These are phyloP conservation scores for Saitozyma sp. DNA, from an alignment of 768 basidiomycete species.

Conservation along the genomic window DNA sequence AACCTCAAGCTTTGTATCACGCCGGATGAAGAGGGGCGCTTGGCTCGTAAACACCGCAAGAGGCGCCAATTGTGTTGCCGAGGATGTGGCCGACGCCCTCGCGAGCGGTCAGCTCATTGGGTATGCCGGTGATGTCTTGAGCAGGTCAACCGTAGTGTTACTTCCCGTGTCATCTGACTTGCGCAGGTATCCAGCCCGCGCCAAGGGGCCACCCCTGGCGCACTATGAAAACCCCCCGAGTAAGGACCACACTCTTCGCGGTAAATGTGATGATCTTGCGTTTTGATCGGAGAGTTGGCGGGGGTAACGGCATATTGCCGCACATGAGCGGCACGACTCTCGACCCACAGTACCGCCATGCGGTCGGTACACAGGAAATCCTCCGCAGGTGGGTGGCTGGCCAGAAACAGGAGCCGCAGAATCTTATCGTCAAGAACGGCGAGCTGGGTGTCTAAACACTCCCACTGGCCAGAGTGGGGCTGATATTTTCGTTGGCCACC, in stretches of 20 bases:
- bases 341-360: slow-evolving; percentile 86
- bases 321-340: slow-evolving; percentile 68
- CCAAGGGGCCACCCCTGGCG: slow-evolving; percentile 85
- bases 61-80: slow-evolving; percentile 83
- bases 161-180: background rate
- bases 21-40: slow-evolving; percentile 86
- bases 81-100: slow-evolving; percentile 74
- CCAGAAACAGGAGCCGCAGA: slow-evolving; percentile 70
- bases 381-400: slow-evolving; percentile 44
- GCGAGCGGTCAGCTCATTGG: slow-evolving; percentile 75
- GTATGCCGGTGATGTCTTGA: slow-evolving; percentile 45
- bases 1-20: slow-evolving; percentile 88
- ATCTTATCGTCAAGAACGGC: slow-evolving; percentile 76
- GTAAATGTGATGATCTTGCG: too few relatives aligned
- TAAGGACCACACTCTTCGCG: too few relatives aligned
- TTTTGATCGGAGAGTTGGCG: slow-evolving; percentile 34
- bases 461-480: background rate
- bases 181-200: slow-evolving; percentile 75
- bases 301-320: slow-evolving; percentile 81
- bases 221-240: slow-evolving; percentile 70
- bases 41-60: slow-evolving; percentile 93
- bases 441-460: slow-evolving; percentile 15
- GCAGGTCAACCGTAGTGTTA: slow-evolving; percentile 8
- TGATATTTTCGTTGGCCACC: slow-evolving; percentile 30
- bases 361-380: slow-evolving; percentile 54